A percentile compares a stretch with the other conserved stretches of the same genome.
phyloP scores from a whole-genome alignment of 768 basidiomycete genomes.

The Melanogaster broomeanus region DNA sequence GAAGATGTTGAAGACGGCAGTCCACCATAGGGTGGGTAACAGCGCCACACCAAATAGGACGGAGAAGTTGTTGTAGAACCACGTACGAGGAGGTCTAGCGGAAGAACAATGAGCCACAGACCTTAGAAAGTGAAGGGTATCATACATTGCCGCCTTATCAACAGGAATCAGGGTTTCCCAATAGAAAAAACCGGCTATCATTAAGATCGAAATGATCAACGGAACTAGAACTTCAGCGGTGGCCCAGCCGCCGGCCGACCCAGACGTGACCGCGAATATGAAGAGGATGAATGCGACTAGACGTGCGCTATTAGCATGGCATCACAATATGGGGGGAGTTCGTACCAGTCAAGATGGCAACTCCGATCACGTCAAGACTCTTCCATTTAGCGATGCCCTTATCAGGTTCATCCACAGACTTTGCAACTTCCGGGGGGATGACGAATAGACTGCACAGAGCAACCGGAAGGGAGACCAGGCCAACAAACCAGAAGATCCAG shows the following conservation, averaged over 20 bases:
- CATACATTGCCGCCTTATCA: slow-evolving; percentile 46
- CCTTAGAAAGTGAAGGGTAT: background rate
- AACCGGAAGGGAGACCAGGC: slow-evolving; percentile 40
- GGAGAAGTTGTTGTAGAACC: slow-evolving; percentile 43
- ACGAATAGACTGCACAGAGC: slow-evolving; percentile 33
- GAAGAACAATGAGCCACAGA: background rate
- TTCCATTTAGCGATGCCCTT: slow-evolving; percentile 20
- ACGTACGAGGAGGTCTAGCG: slow-evolving; percentile 42
- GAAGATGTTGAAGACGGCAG: slow-evolving; percentile 33
- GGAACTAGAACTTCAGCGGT: slow-evolving; percentile 45
- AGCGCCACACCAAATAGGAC: slow-evolving; percentile 41
- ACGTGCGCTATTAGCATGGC: background rate
- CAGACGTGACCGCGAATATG: slow-evolving; percentile 40
- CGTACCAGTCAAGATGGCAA: slow-evolving; percentile 39
- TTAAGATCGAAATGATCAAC: slow-evolving; percentile 45
- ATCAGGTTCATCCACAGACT: slow-evolving; percentile 2
- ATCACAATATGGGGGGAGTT: background rate
- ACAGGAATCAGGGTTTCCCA: slow-evolving; percentile 47
- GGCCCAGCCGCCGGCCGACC: slow-evolving; percentile 48
- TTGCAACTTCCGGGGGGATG: slow-evolving; percentile 31
- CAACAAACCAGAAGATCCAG: slow-evolving; percentile 54
- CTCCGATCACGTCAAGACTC: slow-evolving; percentile 40
- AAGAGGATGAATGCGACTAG: slow-evolving; percentile 34
- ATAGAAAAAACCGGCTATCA: slow-evolving; percentile 46
- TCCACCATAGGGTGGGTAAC: slow-evolving; percentile 46